These are phyloP conservation scores for Nasturtium officinale DNA, from an alignment of 345 rosid species.

Conservation along the genomic window DNA sequence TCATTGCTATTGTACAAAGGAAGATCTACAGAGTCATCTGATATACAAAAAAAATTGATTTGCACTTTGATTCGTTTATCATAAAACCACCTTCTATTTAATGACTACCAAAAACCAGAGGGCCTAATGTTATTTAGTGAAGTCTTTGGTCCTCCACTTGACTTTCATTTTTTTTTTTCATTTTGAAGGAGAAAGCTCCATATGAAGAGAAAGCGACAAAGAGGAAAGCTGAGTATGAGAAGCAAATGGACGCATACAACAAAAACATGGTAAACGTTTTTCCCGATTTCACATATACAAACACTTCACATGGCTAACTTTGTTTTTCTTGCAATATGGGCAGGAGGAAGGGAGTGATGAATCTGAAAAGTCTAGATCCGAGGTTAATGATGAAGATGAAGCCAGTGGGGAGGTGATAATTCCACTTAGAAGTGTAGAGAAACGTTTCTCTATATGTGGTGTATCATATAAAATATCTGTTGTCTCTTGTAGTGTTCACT, in stretches of 20 bases:
- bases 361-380: slow-evolving; percentile 69
- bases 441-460: not conserved
- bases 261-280: slow-evolving; percentile 65
- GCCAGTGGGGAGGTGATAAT: slow-evolving; percentile 55
- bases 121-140: not conserved
- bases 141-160: slow-evolving; percentile 6
- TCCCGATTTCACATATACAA: not conserved
- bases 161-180: slow-evolving; percentile 10
- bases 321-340: slow-evolving; percentile 1
- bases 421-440: not conserved
- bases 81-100: no score
- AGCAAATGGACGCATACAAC: slow-evolving; percentile 80
- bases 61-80: no score
- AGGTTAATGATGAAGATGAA: slow-evolving; percentile 67
- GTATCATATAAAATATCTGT: not conserved
- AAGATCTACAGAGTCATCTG: not conserved
- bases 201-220: slow-evolving; percentile 83
- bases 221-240: slow-evolving; percentile 73
- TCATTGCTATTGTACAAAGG: not conserved
- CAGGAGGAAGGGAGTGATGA: slow-evolving; percentile 65
- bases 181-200: slow-evolving; percentile 77
- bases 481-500: not conserved
- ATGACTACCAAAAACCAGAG: no score
- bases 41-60: no score
- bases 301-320: not conserved